phyloP scores from a whole-genome alignment of 257 asterid genomes.

The Solanum pennellii region DNA sequence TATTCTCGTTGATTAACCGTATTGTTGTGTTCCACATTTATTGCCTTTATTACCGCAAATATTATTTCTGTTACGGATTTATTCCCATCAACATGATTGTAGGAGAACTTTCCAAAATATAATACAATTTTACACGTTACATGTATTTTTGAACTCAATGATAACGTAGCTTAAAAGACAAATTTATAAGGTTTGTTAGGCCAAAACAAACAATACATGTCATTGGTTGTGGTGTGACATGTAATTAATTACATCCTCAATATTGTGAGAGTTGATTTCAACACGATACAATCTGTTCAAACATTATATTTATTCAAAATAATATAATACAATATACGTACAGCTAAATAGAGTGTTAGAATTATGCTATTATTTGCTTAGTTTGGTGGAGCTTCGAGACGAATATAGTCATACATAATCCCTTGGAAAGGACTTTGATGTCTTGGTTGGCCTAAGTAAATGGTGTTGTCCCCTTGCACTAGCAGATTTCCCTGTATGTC shows the following conservation, averaged over 20 bases:
- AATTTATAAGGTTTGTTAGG: not conserved
- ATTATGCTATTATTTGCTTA: not conserved
- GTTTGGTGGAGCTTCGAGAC: not conserved
- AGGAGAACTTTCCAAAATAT: not conserved
- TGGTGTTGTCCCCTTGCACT: not conserved
- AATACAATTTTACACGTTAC: not conserved
- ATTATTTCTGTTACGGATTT: too few relatives aligned
- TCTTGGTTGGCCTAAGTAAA: not conserved
- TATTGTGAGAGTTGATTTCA: not conserved
- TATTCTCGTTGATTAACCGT: too few relatives aligned
- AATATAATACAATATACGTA: too few relatives aligned
- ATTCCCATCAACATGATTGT: not conserved
- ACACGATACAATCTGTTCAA: not conserved
- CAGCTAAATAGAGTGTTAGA: not conserved
- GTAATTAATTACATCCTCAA: not conserved
- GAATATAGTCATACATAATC: not conserved
- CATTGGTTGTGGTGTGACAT: not conserved
- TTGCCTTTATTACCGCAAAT: too few relatives aligned
- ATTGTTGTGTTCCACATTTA: too few relatives aligned
- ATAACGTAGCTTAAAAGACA: not conserved
- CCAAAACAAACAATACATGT: not conserved
- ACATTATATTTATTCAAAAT: too few relatives aligned
- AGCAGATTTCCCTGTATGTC: not conserved
- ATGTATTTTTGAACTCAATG: not conserved
- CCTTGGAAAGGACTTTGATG: not conserved